These are phyloP conservation scores for Trichosporon inkin DNA, from an alignment of 1,284 basidiomycete species.

Conservation along the genomic window DNA sequence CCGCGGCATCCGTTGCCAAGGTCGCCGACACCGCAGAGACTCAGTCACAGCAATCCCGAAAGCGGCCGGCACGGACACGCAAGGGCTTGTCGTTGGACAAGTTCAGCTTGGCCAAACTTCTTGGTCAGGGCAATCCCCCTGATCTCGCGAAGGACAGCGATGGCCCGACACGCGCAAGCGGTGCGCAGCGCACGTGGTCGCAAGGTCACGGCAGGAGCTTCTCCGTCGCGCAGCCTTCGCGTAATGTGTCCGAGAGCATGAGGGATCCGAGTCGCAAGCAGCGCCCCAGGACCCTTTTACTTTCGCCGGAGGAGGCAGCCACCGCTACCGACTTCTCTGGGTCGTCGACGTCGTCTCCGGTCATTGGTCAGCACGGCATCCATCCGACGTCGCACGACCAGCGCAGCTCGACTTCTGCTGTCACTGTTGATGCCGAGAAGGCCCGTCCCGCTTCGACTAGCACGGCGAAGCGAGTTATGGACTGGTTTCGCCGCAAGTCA, in stretches of 20 bases:
- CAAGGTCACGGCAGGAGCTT: conserved; percentile 18
- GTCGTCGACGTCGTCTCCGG: conserved; percentile 22
- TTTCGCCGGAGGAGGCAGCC: conserved; percentile 1
- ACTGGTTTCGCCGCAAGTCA: conserved; percentile 60
- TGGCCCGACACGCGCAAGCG: neutral
- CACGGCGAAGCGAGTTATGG: conserved; percentile 61
- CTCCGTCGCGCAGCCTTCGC: conserved; percentile 14
- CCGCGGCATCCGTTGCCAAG: neutral
- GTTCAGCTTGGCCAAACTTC: conserved; percentile 65
- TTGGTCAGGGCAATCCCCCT: conserved; percentile 40
- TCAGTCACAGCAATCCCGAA: neutral
- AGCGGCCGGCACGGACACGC: conserved; percentile 54
- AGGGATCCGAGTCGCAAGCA: neutral
- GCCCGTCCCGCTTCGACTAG: conserved; percentile 50
- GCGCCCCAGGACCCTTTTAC: neutral
- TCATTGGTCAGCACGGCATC: conserved; percentile 29
- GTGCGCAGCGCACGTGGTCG: conserved; percentile 14
- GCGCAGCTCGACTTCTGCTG: conserved; percentile 34
- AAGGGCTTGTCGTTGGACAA: conserved; percentile 68
- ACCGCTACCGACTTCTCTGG: conserved; percentile 3
- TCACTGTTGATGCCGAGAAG: conserved; percentile 36
- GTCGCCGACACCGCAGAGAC: conserved; percentile 26
- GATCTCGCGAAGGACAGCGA: conserved; percentile 15
- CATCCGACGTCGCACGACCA: conserved; percentile 28
- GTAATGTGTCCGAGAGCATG: conserved; percentile 4